A percentile compares a stretch with the other conserved stretches of the same genome.
Evolutionary conservation across 225 moss, liverwort and hornwort genomes (phyloP).

Genomic region (Pseudisothecium myosuroides): DNA sequence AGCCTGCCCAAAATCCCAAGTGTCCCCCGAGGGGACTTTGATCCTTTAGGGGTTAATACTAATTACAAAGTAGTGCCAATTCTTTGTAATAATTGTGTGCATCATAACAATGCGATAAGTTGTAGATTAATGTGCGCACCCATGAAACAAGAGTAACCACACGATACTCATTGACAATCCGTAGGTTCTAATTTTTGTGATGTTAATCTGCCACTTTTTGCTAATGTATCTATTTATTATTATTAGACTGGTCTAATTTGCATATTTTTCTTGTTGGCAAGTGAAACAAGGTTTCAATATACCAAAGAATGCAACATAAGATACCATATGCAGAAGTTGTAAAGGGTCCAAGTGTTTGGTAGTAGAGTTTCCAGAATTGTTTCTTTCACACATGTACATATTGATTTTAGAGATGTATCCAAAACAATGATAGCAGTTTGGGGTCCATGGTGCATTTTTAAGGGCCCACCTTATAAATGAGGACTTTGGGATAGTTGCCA

Average conservation of each 20-base stretch:
- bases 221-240: not conserved
- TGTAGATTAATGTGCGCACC: too few species aligned
- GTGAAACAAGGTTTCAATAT: not conserved
- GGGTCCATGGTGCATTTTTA: fast-evolving
- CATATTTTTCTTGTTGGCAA: not conserved
- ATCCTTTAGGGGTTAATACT: too few species aligned
- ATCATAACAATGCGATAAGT: too few species aligned
- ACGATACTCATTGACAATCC: too few species aligned
- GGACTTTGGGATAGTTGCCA: too few species aligned
- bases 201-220: not conserved
- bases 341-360: not conserved
- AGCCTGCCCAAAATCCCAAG: too few species aligned
- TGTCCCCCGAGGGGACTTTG: too few species aligned
- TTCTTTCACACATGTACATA: not conserved
- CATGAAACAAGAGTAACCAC: too few species aligned
- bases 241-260: not conserved
- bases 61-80: too few species aligned
- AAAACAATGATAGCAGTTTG: not conserved
- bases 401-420: not conserved
- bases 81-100: too few species aligned
- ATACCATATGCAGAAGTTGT: not conserved
- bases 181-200: too few species aligned
- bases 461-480: too few species aligned
- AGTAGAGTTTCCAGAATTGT: not conserved
- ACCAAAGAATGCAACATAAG: not conserved